Conservation (phyloP, 2,329 filamentous ascomycete genomes). For the Ceratocystis colombiana region DNA sequence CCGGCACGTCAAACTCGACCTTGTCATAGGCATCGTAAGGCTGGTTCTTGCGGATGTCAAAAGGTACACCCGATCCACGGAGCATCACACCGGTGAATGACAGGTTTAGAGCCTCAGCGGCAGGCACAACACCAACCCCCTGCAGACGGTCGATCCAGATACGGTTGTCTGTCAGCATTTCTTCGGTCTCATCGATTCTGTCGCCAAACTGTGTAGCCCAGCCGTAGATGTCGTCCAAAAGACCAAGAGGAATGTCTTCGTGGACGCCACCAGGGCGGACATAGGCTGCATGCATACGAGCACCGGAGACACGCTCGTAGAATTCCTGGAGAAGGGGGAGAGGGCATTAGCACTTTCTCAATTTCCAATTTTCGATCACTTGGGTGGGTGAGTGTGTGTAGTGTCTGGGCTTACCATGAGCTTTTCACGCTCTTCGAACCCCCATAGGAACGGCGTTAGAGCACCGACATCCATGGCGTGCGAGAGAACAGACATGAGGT, state of each 20-base stretch:
- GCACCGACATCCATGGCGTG: constrained; percentile 99
- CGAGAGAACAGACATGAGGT: constrained; percentile 93
- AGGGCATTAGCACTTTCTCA: constrained; percentile 1
- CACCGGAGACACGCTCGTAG: constrained; percentile 97
- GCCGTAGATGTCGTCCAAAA: constrained; percentile 98
- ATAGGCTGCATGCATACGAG: constrained; percentile 93
- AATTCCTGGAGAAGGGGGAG: constrained; percentile 62
- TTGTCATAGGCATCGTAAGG: constrained; percentile 97
- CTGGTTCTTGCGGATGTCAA: constrained; percentile 91
- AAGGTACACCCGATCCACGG: constrained; percentile 88
- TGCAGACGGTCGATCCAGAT: constrained; percentile 96
- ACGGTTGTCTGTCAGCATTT: constrained; percentile 96
- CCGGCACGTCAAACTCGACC: constrained; percentile 96
- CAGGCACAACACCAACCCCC: constrained; percentile 81
- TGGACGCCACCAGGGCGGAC: constrained; percentile 92
- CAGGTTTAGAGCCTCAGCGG: constrained; percentile 90
- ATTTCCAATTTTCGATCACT: not conserved
- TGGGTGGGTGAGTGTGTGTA: not conserved
- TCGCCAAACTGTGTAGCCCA: constrained; percentile 99
- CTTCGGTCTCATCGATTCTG: constrained; percentile 96
- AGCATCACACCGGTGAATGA: constrained; percentile 97
- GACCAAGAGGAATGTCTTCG: constrained; percentile 84
- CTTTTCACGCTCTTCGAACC: constrained; percentile 99
- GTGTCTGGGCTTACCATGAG: constrained; percentile 64
- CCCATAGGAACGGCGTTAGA: constrained; percentile 96